Evolutionary conservation across 345 rosid genomes (phyloP), one percentile per base, ranked within the genome.

Genomic region (Populus nigra): DNA sequence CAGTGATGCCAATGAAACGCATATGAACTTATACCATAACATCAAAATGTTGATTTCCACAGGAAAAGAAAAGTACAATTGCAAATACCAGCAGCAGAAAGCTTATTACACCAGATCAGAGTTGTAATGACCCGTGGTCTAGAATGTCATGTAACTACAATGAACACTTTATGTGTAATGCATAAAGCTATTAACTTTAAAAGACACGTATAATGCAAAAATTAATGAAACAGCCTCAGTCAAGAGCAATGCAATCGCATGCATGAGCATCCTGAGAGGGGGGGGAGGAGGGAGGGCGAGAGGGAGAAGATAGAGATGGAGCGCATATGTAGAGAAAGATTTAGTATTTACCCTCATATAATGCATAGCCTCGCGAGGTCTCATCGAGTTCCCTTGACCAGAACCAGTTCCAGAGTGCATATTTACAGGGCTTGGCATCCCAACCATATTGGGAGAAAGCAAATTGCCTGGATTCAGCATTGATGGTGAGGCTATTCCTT

Each of bases 341-440:
- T 57, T 31, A 69, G 27, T 69, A 87, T 89, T 83, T 83, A 94
- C 99, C 87, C 91, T 89, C 86, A 86, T 87, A 85, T 88, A 77
- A 76, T 90, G 97, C 89, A 90, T 68, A 73, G 87, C 63, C 69
- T 94, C 98, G 50, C 89, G 96, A 70, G 98, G 86, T 83, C 98
- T 92, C 88, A 86, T 86, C 20, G 97, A 80, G 80, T 87, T 91
- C 78, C 94, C 96, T 84, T 88, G 94, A 79, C 89, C 85, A 82
- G 93, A 81, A 79, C 86, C 87, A 74, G 89, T 77, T 75, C 92
- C 96, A 67, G 93, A 72, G 80, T 92, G 94, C 87, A 89, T 81
- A 82, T 69, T 86, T 45, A 82, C 91, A 82, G 93, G 80, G 82
- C 81, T 88, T 82, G 92, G 86, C 85, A 91, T 83, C 82, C 96